Conservation (phyloP, 192 early-diverging fungal genomes). For the Neocallimastix lanati region DNA sequence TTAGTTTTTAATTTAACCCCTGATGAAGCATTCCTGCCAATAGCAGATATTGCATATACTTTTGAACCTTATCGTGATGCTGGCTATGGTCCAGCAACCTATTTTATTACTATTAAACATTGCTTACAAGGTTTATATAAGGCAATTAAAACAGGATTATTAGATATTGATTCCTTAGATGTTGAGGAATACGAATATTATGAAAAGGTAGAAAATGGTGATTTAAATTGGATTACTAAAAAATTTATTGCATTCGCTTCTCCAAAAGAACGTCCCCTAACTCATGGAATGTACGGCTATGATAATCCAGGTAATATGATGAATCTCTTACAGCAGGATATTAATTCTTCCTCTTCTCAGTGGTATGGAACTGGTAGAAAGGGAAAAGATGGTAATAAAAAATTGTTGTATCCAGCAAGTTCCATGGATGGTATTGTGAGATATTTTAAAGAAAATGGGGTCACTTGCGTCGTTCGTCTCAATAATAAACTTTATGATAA, state of each 20-base stretch:
- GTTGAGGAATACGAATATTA: slow-evolving; percentile 53
- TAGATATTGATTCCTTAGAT: slow-evolving; percentile 38
- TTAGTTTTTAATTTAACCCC: slow-evolving; percentile 15
- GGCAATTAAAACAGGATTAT: slow-evolving; percentile 30
- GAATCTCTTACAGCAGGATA: neutral
- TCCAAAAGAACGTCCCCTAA: slow-evolving; percentile 31
- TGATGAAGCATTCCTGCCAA: slow-evolving; percentile 34
- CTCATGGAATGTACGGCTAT: neutral
- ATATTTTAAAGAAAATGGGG: slow-evolving; percentile 23
- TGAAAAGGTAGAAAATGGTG: slow-evolving; percentile 47
- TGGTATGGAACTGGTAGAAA: neutral
- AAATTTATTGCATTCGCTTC: slow-evolving; percentile 53
- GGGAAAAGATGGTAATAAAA: slow-evolving; percentile 2
- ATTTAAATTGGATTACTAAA: slow-evolving; percentile 54
- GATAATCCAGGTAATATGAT: neutral
- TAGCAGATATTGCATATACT: slow-evolving; percentile 19
- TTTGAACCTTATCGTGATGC: slow-evolving; percentile 54
- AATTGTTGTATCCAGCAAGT: slow-evolving; percentile 4
- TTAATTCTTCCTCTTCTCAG: neutral
- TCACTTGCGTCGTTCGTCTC: slow-evolving; percentile 34
- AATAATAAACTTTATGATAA: slow-evolving; percentile 50
- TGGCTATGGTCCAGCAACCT: slow-evolving; percentile 44
- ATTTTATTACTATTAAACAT: slow-evolving; percentile 43
- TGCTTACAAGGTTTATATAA: slow-evolving; percentile 44
- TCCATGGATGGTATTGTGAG: slow-evolving; percentile 25